Evolutionary conservation across 768 basidiomycete species (phyloP).

Genomic region (Filobasidium wieringae): DNA sequence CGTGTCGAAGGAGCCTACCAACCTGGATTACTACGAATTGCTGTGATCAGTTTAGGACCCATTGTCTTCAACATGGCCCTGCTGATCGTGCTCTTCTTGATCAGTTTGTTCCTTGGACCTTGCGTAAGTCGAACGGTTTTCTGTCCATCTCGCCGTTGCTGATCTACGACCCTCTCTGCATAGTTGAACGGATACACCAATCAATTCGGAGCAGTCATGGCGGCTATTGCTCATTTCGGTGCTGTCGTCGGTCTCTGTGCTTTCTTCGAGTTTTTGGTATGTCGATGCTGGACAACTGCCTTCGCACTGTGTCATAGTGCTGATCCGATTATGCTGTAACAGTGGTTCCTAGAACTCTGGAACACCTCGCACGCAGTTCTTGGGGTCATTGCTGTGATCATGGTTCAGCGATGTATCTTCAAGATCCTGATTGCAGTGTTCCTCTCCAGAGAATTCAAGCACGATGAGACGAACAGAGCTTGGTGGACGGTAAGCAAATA

Average conservation of each 20-base stretch:
- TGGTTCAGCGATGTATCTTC: constrained; percentile 79
- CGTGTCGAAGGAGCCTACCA: constrained; percentile 48
- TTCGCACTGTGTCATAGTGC: constrained; percentile 6
- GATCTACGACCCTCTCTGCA: background rate
- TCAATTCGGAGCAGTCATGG: constrained; percentile 84
- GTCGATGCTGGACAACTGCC: constrained; percentile 32
- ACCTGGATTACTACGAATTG: constrained; percentile 82
- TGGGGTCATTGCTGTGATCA: constrained; percentile 77
- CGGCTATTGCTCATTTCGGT: constrained; percentile 70
- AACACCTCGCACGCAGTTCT: constrained; percentile 82
- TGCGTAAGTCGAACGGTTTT: constrained; percentile 40
- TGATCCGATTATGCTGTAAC: constrained; percentile 21
- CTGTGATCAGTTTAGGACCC: constrained; percentile 82
- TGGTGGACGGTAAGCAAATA: constrained; percentile 83
- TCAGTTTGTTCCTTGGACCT: constrained; percentile 88
- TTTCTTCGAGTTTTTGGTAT: constrained; percentile 90
- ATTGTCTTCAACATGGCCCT: constrained; percentile 90
- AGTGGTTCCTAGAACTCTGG: constrained; percentile 96
- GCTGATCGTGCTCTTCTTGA: constrained; percentile 71
- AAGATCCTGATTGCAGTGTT: constrained; percentile 89
- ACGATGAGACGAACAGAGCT: constrained; percentile 94
- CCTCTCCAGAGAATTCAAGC: constrained; percentile 95
- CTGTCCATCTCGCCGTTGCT: background rate
- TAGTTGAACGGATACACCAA: constrained; percentile 50
- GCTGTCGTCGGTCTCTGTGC: constrained; percentile 67